Base-by-base conservation (phyloP, 140 eudicot species). In the Senecio squalidus region DNA sequence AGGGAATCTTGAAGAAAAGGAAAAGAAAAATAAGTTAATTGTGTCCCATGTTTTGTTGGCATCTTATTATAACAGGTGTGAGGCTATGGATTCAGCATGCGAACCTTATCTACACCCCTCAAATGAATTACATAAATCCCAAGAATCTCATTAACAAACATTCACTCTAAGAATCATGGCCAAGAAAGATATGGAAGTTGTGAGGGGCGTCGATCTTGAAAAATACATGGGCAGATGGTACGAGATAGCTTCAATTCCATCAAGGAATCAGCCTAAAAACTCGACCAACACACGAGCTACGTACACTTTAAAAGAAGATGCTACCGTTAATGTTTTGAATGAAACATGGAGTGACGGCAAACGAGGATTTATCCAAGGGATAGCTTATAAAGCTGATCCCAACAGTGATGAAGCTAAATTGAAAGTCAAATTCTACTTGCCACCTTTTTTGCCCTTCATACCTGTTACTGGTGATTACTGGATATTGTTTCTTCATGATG, bases 141-240 rank as follows among this genome's bases (percentile, higher is more conserved):
- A 3, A 51, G 34, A 51, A 26, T 26, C 38, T 24, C 58, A 15
- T 26, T 5, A 6, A 21, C 17, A 22, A 2, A 8, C 10, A 36
- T 9, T 9, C 57, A 51, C n/a, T 3, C 58, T 24, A 7, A 23
- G 6, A 50, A 52, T 13, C 55, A 66, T 54, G 71, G 71, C 64
- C 7, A 55, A 21, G 26, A 28, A 67, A 77, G 89, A 75, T 31
- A 80, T 85, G 95, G 74, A 79, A 48, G 94, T 78, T 23, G 95
- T 77, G 17, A 85, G 78, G 65, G 84, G 82, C 1, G 26, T 89
- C 11, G 95, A 89, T 69, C 16, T 82, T 27, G 60, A 62, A 40
- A 74, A 73, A 48, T 89, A 85, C 72, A 83, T 82, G 95, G 97
- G 97, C 18, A 60, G 95, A 20, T 89, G 97, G 97, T 89, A 85